Evolutionary conservation across 768 basidiomycete genomes (phyloP).

Genomic region (Lyophyllum decastes): DNA sequence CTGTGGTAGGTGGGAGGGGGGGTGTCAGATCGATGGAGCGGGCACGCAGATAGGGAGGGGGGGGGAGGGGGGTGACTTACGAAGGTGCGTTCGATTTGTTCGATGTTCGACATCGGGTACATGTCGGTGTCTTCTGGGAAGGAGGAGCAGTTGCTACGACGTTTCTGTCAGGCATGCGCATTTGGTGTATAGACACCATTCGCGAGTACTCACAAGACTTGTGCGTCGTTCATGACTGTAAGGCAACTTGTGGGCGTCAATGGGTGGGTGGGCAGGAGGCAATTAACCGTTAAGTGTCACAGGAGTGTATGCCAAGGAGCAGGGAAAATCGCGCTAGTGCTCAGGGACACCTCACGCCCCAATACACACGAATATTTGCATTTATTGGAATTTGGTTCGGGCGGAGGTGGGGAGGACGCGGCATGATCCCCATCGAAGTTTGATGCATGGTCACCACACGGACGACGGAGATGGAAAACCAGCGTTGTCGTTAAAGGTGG

Average conservation of each 20-base stretch:
- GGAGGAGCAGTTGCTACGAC: neutral
- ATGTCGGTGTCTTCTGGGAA: conserved; percentile 4
- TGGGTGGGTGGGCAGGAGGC: neutral
- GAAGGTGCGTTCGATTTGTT: conserved; percentile 18
- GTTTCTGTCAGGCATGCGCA: no score
- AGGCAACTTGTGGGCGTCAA: neutral
- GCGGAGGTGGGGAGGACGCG: neutral
- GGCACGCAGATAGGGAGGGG: no score
- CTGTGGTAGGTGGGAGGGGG: neutral
- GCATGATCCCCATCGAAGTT: conserved; percentile 8
- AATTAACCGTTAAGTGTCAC: conserved; percentile 7
- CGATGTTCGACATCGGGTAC: conserved; percentile 10
- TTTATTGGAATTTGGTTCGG: neutral
- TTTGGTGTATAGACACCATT: no score
- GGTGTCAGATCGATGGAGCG: neutral
- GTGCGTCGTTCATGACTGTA: conserved; percentile 4
- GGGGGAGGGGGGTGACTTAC: conserved; percentile 8
- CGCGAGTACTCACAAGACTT: conserved; percentile 12
- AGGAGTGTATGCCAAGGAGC: conserved; percentile 13
- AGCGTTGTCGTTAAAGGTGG: neutral
- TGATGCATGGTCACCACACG: conserved; percentile 11
- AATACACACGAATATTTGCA: neutral
- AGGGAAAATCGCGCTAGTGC: conserved; percentile 11
- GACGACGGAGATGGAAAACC: conserved; percentile 16
- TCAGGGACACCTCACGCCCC: conserved; percentile 8